These are phyloP conservation scores for Alternaria consortialis DNA, from an alignment of 2,329 filamentous ascomycete species.

Conservation along the genomic window DNA sequence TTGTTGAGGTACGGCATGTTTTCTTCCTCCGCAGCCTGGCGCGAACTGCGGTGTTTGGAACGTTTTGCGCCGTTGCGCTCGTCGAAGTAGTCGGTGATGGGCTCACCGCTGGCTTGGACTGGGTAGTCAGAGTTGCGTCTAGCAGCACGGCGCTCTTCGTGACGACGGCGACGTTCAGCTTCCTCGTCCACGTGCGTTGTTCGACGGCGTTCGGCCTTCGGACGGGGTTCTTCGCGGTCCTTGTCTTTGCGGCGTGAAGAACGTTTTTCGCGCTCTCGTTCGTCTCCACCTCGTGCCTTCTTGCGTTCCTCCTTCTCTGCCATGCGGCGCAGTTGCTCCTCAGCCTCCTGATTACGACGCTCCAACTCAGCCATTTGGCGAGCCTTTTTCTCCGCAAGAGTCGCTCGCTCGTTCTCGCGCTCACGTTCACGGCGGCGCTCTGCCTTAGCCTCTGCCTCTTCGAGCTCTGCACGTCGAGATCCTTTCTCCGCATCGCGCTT, in stretches of 20 bases:
- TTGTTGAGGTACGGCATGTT: constrained; percentile 48
- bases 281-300: constrained; percentile 45
- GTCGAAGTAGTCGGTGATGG: constrained; percentile 57
- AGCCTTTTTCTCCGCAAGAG: constrained; percentile 49
- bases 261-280: constrained; percentile 46
- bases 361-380: constrained; percentile 51
- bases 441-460: constrained; percentile 49
- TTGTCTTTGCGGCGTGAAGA: constrained; percentile 49
- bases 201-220: constrained; percentile 45
- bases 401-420: constrained; percentile 45
- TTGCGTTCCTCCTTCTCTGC: constrained; percentile 52
- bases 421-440: constrained; percentile 51
- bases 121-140: constrained; percentile 51
- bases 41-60: constrained; percentile 41
- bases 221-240: constrained; percentile 40
- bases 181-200: constrained; percentile 50
- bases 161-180: constrained; percentile 51
- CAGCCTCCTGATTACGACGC: constrained; percentile 49
- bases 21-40: constrained; percentile 41
- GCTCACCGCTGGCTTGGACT: constrained; percentile 42
- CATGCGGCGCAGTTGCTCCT: constrained; percentile 50
- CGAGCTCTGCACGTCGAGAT: constrained; percentile 42
- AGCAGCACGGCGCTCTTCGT: constrained; percentile 54
- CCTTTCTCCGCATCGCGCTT: constrained; percentile 49
- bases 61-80: constrained; percentile 49